Evolutionary conservation across 176 grass and related monocot species (phyloP).

Genomic region (Carex scoparia): DNA sequence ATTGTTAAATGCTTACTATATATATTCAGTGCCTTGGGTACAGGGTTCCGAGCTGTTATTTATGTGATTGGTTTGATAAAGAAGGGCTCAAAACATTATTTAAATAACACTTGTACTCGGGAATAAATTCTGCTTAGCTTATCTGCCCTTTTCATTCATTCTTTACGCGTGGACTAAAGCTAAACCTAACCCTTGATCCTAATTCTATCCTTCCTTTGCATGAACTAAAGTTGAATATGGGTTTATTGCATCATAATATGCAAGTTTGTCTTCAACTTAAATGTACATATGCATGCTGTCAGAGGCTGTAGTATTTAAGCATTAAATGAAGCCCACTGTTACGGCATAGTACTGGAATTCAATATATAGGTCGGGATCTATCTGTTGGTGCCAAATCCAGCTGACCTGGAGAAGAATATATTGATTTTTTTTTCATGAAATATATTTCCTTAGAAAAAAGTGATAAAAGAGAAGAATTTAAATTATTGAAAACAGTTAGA

Average conservation of each 20-base stretch:
- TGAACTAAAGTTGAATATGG: not conserved
- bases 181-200: not conserved
- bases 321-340: not conserved
- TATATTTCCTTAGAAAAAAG: not conserved
- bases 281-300: conserved; percentile 2
- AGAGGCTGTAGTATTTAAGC: not conserved
- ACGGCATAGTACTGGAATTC: not conserved
- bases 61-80: not conserved
- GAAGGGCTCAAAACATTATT: not conserved
- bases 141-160: not conserved
- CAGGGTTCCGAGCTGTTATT: not conserved
- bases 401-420: not conserved
- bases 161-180: not conserved
- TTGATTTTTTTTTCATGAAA: not conserved
- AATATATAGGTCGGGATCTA: not conserved
- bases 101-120: not conserved
- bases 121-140: not conserved
- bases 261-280: not conserved
- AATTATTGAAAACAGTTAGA: not conserved
- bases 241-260: not conserved
- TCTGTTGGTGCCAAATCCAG: not conserved
- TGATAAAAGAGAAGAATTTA: not conserved
- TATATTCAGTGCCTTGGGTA: not conserved
- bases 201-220: not conserved
- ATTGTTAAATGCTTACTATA: too few relatives aligned